Conservation (phyloP, 495 filamentous ascomycete genomes). For the Aspergillus affinis region DNA sequence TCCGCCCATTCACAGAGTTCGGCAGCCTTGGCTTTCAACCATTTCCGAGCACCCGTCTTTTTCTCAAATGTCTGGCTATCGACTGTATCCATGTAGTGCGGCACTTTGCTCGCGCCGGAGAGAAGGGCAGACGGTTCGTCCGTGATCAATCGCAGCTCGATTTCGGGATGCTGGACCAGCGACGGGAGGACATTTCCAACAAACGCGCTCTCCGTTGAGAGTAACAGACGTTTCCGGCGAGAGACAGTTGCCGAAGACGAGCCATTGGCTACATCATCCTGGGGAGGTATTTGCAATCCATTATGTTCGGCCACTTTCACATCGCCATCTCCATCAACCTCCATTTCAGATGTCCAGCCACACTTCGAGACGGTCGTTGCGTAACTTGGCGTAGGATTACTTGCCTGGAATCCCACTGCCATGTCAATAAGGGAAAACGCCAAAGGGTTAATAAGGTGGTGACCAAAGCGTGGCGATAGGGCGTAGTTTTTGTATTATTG, state of each 20-base stretch:
- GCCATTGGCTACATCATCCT: conserved; percentile 12
- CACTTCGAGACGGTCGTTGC: conserved; percentile 16
- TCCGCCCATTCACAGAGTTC: conserved; percentile 87
- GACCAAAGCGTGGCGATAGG: not conserved
- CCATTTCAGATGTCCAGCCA: conserved; percentile 29
- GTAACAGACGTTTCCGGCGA: conserved; percentile 41
- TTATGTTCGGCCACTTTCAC: conserved; percentile 21
- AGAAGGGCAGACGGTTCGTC: conserved; percentile 47
- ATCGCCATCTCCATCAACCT: conserved; percentile 29
- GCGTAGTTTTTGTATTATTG: not conserved
- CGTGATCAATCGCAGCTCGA: conserved; percentile 48
- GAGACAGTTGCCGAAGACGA: conserved; percentile 8
- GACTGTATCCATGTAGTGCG: conserved; percentile 49
- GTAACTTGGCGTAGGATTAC: conserved; percentile 12
- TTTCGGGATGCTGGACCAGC: conserved; percentile 38
- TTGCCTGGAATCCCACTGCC: conserved; percentile 28
- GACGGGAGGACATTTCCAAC: conserved; percentile 42
- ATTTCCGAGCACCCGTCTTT: conserved; percentile 45
- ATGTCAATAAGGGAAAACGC: conserved; percentile 16
- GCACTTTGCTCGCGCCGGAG: conserved; percentile 44
- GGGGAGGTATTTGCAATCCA: conserved; percentile 13
- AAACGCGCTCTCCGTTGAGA: conserved; percentile 47
- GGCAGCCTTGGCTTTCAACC: conserved; percentile 56
- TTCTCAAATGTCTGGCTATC: conserved; percentile 49
- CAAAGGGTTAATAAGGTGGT: not conserved